These are phyloP conservation scores for Magnolia changhungtana DNA, from an alignment of 164 flowering plant species.

Conservation along the genomic window DNA sequence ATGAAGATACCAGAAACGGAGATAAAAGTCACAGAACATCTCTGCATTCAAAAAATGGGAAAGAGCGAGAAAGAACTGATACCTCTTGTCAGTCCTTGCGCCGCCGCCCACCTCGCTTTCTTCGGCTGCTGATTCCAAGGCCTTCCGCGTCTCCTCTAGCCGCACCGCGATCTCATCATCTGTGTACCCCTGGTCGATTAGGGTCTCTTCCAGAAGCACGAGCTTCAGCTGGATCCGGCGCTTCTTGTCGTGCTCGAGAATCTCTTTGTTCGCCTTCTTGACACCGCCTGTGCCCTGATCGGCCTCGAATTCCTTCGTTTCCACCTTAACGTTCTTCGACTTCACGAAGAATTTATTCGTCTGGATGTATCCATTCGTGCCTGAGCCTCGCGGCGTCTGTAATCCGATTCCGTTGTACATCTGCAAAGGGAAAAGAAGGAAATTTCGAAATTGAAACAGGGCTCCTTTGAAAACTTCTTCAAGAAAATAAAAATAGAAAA, in stretches of 20 bases:
- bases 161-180: conserved; percentile 66
- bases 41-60: background rate
- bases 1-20: no score
- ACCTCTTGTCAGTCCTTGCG: conserved; percentile 10
- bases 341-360: conserved; percentile 76
- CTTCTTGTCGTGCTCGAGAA: conserved; percentile 90
- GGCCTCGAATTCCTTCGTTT: conserved; percentile 48
- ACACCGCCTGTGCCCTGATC: conserved; percentile 90
- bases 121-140: conserved; percentile 52
- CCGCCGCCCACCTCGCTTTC: conserved; percentile 27
- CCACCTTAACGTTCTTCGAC: conserved; percentile 43
- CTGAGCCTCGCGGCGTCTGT: conserved; percentile 89
- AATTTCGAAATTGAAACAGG: background rate
- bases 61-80: background rate
- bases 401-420: conserved; percentile 98
- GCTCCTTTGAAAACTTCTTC: background rate
- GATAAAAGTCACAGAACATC: background rate
- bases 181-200: conserved; percentile 78
- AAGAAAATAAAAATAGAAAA: no score
- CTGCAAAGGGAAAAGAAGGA: background rate
- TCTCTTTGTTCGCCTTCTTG: conserved; percentile 70
- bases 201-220: conserved; percentile 72
- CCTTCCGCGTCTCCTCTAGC: conserved; percentile 56
- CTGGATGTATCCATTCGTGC: conserved; percentile 90
- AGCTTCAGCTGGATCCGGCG: conserved; percentile 87